Evolutionary conservation across 2,329 filamentous ascomycete species (phyloP).

Genomic region (Aspergillus niger): DNA sequence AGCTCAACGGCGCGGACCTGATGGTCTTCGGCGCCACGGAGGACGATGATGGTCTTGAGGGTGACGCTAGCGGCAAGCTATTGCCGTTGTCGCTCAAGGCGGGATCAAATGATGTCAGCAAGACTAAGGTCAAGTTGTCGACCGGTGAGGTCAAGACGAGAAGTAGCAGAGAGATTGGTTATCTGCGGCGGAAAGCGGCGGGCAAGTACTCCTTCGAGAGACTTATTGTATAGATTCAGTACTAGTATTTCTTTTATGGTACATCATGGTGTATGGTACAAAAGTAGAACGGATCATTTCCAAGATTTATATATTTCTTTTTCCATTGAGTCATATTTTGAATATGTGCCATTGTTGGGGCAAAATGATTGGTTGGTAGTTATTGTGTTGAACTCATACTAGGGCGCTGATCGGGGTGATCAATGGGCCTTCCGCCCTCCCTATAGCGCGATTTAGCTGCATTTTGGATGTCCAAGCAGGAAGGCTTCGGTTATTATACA

Average conservation of each 20-base stretch:
- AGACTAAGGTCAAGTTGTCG: slow-evolving; percentile 58
- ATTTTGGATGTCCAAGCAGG: too few relatives aligned
- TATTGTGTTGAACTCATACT: background rate
- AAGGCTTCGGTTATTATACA: too few relatives aligned
- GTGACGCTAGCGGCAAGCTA: slow-evolving; percentile 45
- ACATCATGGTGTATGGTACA: background rate
- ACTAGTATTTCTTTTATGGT: background rate
- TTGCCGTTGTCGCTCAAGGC: slow-evolving; percentile 75
- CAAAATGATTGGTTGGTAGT: background rate
- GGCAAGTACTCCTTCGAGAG: slow-evolving; percentile 82
- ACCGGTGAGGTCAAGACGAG: slow-evolving; percentile 71
- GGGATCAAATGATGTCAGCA: slow-evolving; percentile 46
- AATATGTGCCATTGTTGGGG: too few relatives aligned
- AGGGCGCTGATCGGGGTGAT: too few relatives aligned
- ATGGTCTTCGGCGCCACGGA: slow-evolving; percentile 33
- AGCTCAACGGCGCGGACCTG: slow-evolving; percentile 43
- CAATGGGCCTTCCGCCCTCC: too few relatives aligned
- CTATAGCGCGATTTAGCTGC: too few relatives aligned
- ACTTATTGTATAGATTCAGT: slow-evolving; percentile 61
- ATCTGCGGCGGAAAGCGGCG: slow-evolving; percentile 75
- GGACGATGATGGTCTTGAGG: slow-evolving; percentile 33
- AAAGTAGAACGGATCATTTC: slow-evolving; percentile 5
- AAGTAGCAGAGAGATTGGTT: slow-evolving; percentile 71
- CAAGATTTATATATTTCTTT: too few relatives aligned
- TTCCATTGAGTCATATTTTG: too few relatives aligned